phyloP scores from a whole-genome alignment of 768 basidiomycete genomes.

The Boletus eberwhitei region DNA sequence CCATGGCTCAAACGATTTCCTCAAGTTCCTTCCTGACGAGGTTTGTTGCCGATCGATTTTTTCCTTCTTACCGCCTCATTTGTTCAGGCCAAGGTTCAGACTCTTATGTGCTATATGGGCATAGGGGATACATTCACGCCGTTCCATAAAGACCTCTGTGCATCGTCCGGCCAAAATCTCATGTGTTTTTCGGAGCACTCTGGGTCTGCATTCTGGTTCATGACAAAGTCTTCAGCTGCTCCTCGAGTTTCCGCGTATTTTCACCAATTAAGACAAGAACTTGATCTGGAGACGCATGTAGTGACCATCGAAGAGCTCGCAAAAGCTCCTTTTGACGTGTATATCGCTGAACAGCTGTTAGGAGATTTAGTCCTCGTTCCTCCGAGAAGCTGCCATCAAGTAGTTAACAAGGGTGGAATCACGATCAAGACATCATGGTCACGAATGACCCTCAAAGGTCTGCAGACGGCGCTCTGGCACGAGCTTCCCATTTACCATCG shows the following conservation, averaged over 20 bases:
- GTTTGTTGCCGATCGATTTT: slow-evolving; percentile 34
- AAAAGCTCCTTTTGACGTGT: slow-evolving; percentile 65
- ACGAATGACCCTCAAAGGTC: slow-evolving; percentile 67
- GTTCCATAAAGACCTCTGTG: slow-evolving; percentile 82
- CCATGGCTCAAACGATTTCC: slow-evolving; percentile 52
- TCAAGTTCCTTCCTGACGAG: slow-evolving; percentile 50
- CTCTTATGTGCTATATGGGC: slow-evolving; percentile 83
- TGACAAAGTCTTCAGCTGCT: slow-evolving; percentile 65
- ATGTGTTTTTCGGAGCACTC: slow-evolving; percentile 77
- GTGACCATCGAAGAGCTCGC: slow-evolving; percentile 61
- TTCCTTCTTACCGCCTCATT: slow-evolving; percentile 1
- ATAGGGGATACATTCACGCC: slow-evolving; percentile 82
- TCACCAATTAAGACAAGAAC: slow-evolving; percentile 35
- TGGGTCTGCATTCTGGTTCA: slow-evolving; percentile 83
- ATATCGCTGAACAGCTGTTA: slow-evolving; percentile 65
- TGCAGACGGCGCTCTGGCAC: slow-evolving; percentile 58
- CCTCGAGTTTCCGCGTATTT: slow-evolving; percentile 58
- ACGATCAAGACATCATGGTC: slow-evolving; percentile 87
- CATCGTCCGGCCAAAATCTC: slow-evolving; percentile 80
- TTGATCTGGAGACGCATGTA: slow-evolving; percentile 74
- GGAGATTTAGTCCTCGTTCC: slow-evolving; percentile 84
- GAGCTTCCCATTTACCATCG: slow-evolving; percentile 80
- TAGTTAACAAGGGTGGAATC: slow-evolving; percentile 75
- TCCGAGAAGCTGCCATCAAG: slow-evolving; percentile 79
- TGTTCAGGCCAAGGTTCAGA: slow-evolving; percentile 59